Evolutionary conservation across 495 filamentous ascomycete species (phyloP).

Genomic region (Penicillium taxi): DNA sequence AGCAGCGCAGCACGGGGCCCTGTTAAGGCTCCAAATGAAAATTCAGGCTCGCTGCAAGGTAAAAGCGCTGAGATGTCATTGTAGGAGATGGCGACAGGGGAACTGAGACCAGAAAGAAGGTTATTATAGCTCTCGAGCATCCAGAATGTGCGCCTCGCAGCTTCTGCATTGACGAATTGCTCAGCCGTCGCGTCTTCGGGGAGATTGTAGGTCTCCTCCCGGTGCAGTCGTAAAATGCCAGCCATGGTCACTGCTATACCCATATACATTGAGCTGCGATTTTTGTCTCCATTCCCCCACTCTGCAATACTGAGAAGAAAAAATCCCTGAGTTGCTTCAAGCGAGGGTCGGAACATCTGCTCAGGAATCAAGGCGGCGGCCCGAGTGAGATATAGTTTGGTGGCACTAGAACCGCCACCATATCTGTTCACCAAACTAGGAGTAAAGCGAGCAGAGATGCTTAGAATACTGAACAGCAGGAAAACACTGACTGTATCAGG

Average conservation of each 20-base stretch:
- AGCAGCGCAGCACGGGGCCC: neutral
- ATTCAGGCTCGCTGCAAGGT: neutral
- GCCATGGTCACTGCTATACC: neutral
- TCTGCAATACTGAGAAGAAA: conserved; percentile 1
- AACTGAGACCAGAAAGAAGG: neutral
- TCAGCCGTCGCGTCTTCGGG: neutral
- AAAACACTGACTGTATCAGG: neutral
- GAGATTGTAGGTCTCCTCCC: neutral
- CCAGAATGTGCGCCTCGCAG: neutral
- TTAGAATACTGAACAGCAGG: neutral
- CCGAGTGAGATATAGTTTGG: neutral
- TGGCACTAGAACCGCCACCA: neutral
- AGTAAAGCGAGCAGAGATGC: neutral
- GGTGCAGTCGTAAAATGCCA: neutral
- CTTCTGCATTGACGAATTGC: neutral
- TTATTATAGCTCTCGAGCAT: neutral
- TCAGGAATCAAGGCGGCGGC: neutral
- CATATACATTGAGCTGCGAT: neutral
- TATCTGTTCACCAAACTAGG: neutral
- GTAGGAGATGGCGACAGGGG: neutral
- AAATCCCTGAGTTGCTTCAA: neutral
- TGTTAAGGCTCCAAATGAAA: neutral
- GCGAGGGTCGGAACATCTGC: neutral
- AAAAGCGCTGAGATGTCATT: neutral
- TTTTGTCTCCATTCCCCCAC: neutral